Base-by-base conservation (phyloP, 805 yeast genomes). In the Cyberlindnera nakhonratchasimensis region DNA sequence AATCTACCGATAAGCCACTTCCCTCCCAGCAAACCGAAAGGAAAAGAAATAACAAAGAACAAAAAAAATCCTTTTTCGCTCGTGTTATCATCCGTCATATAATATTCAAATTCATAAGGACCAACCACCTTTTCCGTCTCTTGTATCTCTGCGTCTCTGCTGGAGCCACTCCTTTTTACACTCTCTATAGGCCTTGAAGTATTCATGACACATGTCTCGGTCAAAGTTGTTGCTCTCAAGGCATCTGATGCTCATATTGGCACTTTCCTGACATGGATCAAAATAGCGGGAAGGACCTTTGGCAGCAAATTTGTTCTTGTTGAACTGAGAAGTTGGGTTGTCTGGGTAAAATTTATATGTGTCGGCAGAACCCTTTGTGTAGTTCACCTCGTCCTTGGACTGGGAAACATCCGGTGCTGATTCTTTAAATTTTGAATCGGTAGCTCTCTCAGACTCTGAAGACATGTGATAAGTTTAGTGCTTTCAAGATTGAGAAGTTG, bases 201-300 rank as follows among this genome's bases (percentile, higher is more conserved):
- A 91, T 45, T 85, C 95, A 61, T 66, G 77, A 69, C 82, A 88
- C 65, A 63, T 72, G 40, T 70, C 79, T 69, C 71, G 77, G 69
- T 77, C 87, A 69, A 77, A 82, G 53, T 81, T 73, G 58, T 90
- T 86, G 37, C 84, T 63, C 53, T 87, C 91, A 61, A 91, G 69
- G 56, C 99, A 91, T 50, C 76, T 77, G 51, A 89, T 69, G 33
- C 96, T 86, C 80, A 95, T 91, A 59, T 80, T 81, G 9, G 96
- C 74, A 28, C 93, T 81, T 57, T 89, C 93, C 35, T 81, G 84
- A 63, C 99, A 91, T 0, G 99, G 99, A 59, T 91, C 97, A 57
- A 84, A 91, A 62, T 73, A 93, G 59, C 84, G 79, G 6, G 95
- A 82, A 4, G 95, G 83, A 25, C 77, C 90, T 55, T 91, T 90